A percentile compares a stretch with the other conserved stretches of the same genome.
phyloP scores from a whole-genome alignment of 1,284 basidiomycete species.

The Wallemia ichthyophaga region DNA sequence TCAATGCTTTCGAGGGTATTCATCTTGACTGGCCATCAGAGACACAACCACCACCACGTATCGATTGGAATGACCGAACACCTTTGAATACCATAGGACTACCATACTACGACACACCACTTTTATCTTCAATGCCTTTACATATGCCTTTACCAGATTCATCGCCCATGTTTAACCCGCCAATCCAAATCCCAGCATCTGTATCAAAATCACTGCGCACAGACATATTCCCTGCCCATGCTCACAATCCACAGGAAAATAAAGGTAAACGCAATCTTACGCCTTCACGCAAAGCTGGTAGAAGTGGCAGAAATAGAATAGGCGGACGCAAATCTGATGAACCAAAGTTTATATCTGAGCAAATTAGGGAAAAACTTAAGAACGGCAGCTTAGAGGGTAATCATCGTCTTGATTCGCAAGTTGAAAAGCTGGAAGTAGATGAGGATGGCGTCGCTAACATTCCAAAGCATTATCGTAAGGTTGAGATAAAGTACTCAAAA shows the following conservation, averaged over 20 bases:
- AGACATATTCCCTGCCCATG: conserved; percentile 69
- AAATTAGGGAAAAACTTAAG: conserved; percentile 20
- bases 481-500: conserved; percentile 92
- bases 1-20: conserved; percentile 63
- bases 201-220: conserved; percentile 47
- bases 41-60: conserved; percentile 32
- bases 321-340: conserved; percentile 16
- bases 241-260: conserved; percentile 48
- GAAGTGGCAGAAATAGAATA: conserved; percentile 11
- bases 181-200: conserved; percentile 44
- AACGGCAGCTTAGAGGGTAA: conserved; percentile 15
- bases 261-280: conserved; percentile 53
- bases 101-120: conserved; percentile 45
- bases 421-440: conserved; percentile 10
- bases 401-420: neutral
- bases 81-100: conserved; percentile 71
- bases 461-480: conserved; percentile 58
- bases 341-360: conserved; percentile 53
- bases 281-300: conserved; percentile 19
- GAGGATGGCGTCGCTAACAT: conserved; percentile 19
- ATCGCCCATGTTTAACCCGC: conserved; percentile 25
- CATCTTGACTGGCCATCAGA: conserved; percentile 59
- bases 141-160: conserved; percentile 15
- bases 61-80: conserved; percentile 56
- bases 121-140: conserved; percentile 44